Evolutionary conservation across 352 stramenopile genomes (phyloP), one percentile per base, ranked within the genome.

Genomic region (Phytophthora tubulina): DNA sequence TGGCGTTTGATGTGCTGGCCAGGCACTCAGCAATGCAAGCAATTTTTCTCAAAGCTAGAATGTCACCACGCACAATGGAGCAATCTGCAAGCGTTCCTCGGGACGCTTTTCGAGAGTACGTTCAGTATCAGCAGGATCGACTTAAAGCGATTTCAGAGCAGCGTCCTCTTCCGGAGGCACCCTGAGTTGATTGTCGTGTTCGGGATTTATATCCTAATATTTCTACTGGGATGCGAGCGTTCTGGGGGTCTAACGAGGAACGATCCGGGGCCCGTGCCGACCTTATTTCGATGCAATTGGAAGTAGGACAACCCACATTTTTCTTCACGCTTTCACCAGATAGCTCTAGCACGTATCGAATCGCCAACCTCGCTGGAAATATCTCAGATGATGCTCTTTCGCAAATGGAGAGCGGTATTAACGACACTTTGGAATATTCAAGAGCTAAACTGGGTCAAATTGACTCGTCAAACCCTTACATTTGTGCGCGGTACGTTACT

Each of bases 1-100:
- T 69, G 0, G 51, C 32, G 13, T 69, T 69, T 44, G 50, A 69
- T 15, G 42, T 69, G 2, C 1, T 69, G 1, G 51, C 51, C 6
- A 21, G 50, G 0, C 61, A 57, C 31, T 13, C 15, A 6, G 39
- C 61, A 14, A 48, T 69, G 35, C 30, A 62, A 27, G 50, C 61
- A 41, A 41, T 69, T 30, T 69, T n/a, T 13, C 48, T 68, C 5
- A 60, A 13, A 49, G 35, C 32, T 0, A 44, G n/a, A 45, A 35
- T 57, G 7, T 49, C 32, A 45, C 33, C 50, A 11, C 33, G n/a
- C 1, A 8, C 33, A 45, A 49, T 49, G n/a, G 52, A 60, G 4
- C 5, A 41, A 4, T 52, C 15, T 11, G 50, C 27, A 41, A 27
- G 11, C 39, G 27, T 41, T 55, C 11, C 48, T 21, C 48, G 48